phyloP scores from a whole-genome alignment of 2,329 filamentous ascomycete genomes.

The Fusarium multiceps region DNA sequence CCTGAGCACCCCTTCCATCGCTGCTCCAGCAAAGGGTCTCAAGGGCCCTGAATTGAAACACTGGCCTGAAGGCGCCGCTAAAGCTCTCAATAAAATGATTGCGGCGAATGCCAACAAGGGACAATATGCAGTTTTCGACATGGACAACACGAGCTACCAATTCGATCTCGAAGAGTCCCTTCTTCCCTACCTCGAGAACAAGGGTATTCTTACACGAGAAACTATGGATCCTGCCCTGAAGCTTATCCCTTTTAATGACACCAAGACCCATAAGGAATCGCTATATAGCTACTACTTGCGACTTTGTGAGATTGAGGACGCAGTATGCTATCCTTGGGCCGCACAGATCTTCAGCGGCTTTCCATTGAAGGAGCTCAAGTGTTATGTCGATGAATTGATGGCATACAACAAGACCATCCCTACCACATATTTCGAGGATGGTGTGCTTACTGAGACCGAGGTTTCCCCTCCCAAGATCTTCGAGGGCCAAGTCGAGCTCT shows the following conservation, averaged over 20 bases:
- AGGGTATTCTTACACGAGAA: conserved; percentile 55
- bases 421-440: conserved; percentile 52
- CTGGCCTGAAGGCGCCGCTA: conserved; percentile 53
- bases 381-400: conserved; percentile 60
- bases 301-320: conserved; percentile 56
- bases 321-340: conserved; percentile 57
- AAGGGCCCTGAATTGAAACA: conserved; percentile 46
- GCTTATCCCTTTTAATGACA: conserved; percentile 57
- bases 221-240: conserved; percentile 54
- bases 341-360: conserved; percentile 57
- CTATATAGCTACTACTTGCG: conserved; percentile 60
- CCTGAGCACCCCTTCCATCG: conserved; percentile 19
- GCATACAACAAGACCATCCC: conserved; percentile 53
- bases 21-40: conserved; percentile 24
- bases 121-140: conserved; percentile 56
- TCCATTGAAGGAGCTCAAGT: conserved; percentile 58
- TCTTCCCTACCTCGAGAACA: conserved; percentile 57
- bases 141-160: conserved; percentile 59
- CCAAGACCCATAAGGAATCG: conserved; percentile 52
- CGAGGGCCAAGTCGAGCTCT: conserved; percentile 56
- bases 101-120: conserved; percentile 52
- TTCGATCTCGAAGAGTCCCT: conserved; percentile 58
- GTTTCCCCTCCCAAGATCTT: conserved; percentile 54
- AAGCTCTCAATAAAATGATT: conserved; percentile 53
- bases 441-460: conserved; percentile 44